phyloP scores from a whole-genome alignment of 164 flowering plant genomes.

The Kingdonia uniflora region DNA sequence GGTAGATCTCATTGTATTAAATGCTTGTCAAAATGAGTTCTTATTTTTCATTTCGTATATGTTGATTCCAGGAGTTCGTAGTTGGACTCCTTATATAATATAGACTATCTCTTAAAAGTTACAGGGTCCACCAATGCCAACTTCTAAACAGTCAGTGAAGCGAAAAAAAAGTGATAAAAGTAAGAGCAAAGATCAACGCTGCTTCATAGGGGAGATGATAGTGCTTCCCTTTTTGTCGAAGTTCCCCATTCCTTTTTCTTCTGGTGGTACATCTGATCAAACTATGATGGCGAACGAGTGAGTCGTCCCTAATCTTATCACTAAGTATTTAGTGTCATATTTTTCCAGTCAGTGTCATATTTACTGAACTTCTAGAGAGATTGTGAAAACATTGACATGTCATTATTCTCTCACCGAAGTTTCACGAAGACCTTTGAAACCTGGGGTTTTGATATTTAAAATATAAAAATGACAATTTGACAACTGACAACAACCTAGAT shows the following conservation, averaged over 20 bases:
- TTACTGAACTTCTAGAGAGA: no score
- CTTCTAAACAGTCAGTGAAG: constrained; percentile 29
- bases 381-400: no score
- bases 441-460: no score
- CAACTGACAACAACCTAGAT: no score
- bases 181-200: constrained; percentile 28
- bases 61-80: background rate
- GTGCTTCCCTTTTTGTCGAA: constrained; percentile 74
- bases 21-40: no score
- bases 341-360: no score
- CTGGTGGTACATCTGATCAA: constrained; percentile 22
- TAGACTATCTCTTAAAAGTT: constrained; percentile 4
- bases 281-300: constrained; percentile 32
- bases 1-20: constrained; percentile 23
- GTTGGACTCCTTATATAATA: background rate
- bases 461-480: no score
- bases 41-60: no score
- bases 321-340: background rate
- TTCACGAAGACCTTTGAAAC: no score
- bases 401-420: no score
- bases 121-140: constrained; percentile 56
- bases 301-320: constrained; percentile 16
- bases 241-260: constrained; percentile 63
- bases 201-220: constrained; percentile 59
- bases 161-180: constrained; percentile 67